A percentile compares a stretch with the other conserved stretches of the same genome.
Conservation (phyloP, 2,329 filamentous ascomycete species). For the Fusarium albosuccineum region DNA sequence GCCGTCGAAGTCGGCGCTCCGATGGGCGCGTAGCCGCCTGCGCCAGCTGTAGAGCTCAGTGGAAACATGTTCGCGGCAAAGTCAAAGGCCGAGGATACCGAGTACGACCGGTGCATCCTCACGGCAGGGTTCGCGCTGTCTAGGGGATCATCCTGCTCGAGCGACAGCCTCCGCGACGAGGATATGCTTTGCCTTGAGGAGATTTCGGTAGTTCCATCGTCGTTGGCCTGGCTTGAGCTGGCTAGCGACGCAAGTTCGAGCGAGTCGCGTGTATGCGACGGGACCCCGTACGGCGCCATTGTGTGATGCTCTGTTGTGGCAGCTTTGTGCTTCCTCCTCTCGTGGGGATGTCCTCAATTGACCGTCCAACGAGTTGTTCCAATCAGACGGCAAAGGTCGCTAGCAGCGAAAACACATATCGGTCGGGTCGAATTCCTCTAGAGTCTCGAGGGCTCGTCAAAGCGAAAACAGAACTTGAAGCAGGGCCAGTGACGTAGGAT, state of each 20-base stretch:
- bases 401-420: slow-evolving; percentile 48
- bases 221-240: slow-evolving; percentile 74
- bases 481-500: slow-evolving; percentile 32
- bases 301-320: slow-evolving; percentile 45
- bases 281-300: slow-evolving; percentile 59
- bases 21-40: slow-evolving; percentile 84
- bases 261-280: slow-evolving; percentile 80
- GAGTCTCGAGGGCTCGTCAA: slow-evolving; percentile 14
- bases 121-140: slow-evolving; percentile 65
- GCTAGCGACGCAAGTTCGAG: slow-evolving; percentile 96
- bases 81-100: slow-evolving; percentile 93
- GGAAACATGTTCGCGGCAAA: slow-evolving; percentile 95
- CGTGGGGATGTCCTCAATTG: slow-evolving; percentile 20
- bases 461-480: slow-evolving; percentile 17
- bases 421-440: slow-evolving; percentile 15
- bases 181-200: slow-evolving; percentile 87
- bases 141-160: slow-evolving; percentile 84
- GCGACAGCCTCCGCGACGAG: slow-evolving; percentile 91
- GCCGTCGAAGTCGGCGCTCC: slow-evolving; percentile 77
- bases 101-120: slow-evolving; percentile 77
- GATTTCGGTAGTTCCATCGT: slow-evolving; percentile 71
- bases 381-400: slow-evolving; percentile 21
- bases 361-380: slow-evolving; percentile 29
- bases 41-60: slow-evolving; percentile 81
- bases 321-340: slow-evolving; percentile 14